phyloP scores from a whole-genome alignment of 23 red algal genomes.

The Agarophyton chilense region DNA sequence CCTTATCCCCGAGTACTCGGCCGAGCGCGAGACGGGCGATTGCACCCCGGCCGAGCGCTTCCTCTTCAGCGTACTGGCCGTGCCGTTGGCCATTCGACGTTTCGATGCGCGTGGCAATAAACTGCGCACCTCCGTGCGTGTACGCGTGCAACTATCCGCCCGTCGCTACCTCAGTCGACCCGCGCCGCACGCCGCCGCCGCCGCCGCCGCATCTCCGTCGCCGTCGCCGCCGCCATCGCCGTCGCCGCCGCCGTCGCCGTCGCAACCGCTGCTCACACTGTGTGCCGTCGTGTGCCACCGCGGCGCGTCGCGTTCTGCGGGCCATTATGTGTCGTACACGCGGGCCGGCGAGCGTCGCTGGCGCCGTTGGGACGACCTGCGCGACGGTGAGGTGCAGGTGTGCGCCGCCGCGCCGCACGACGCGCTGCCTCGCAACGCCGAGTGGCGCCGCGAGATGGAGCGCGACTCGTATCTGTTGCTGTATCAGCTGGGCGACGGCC shows the following conservation, averaged over 20 bases:
- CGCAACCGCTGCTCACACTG: constrained; percentile 26
- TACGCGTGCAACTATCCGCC: not conserved
- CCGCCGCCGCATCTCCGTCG: constrained; percentile 10
- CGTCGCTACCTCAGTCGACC: constrained; percentile 14
- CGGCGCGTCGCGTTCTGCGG: constrained; percentile 4
- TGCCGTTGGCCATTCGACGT: constrained; percentile 69
- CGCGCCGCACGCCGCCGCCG: not conserved
- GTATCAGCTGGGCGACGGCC: constrained; percentile 55
- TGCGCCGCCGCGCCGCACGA: not conserved
- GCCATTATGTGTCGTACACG: constrained; percentile 76
- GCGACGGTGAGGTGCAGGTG: not conserved
- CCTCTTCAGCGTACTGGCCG: constrained; percentile 44
- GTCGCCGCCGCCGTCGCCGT: too few relatives aligned
- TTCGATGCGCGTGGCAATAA: constrained; percentile 30
- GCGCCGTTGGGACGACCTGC: constrained; percentile 67
- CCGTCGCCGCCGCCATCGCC: not conserved
- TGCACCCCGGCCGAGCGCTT: constrained; percentile 12
- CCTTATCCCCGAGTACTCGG: constrained; percentile 61
- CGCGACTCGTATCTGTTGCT: constrained; percentile 63
- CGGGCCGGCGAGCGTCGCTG: constrained; percentile 26
- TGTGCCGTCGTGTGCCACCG: constrained; percentile 58
- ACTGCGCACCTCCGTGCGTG: not conserved
- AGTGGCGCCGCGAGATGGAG: constrained; percentile 50
- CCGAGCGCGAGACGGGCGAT: constrained; percentile 58
- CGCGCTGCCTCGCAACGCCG: not conserved